Evolutionary conservation across 805 yeast species (phyloP), one percentile per base, ranked within the genome.

Genomic region (Lipomyces chichibuensis): DNA sequence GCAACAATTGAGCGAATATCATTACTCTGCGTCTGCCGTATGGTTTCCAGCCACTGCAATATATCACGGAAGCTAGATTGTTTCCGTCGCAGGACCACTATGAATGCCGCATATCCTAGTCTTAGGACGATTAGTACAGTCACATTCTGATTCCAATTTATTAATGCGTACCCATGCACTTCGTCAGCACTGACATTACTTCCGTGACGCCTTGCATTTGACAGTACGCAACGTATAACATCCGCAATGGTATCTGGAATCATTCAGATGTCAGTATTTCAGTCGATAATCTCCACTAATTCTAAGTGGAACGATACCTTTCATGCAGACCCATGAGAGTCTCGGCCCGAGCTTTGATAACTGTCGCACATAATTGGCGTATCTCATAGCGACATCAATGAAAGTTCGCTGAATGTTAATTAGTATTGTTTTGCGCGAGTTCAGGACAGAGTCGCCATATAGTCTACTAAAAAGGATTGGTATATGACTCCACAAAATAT

Each of bases 321-420:
- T 57, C 57, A 60, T 49, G 43, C 58, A 35, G 14, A 37, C 32
- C 17, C 29, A 35, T n/a, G 61, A 56, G 4, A 60, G 33, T 13
- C 35, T 23, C 46, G 35, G 6, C n/a, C 49, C 49, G n/a, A 35
- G 14, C 20, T 32, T 33, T 3, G 58, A 25, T 25, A 66, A 52
- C 4, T 61, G n/a, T 4, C 66, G 60, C 1, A 65, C 63, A 29
- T 68, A 68, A 3, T 23, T 27, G 59, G 63, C 57, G n/a, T 55
- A 60, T 11, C 71, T 57, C 64, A 68, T 62, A 2, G 67, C 71
- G 9, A 68, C 17, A 43, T 68, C 71, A 17, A 66, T 4, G 27
- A 23, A 57, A 2, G 67, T 66, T 13, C 71, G 64, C 37, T 59
- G 67, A 14, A 68, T 23, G 51, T 66, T 66, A 23, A 55, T 37